Evolutionary conservation across 164 flowering plant species (phyloP).

Genomic region (Paratinospora sagittata): DNA sequence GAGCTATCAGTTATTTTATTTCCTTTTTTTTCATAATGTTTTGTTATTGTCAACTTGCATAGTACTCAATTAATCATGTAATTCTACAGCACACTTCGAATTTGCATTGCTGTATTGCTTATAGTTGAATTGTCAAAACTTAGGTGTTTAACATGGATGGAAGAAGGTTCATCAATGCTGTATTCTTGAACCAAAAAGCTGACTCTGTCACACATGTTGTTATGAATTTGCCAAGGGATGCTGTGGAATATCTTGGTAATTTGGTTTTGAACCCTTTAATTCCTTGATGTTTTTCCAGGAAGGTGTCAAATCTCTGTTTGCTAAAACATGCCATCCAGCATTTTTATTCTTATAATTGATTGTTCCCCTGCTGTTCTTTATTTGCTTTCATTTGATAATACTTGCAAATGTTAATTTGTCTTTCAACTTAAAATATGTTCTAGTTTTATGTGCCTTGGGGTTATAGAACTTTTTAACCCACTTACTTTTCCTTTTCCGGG

Average conservation of each 20-base stretch:
- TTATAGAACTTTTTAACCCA: no score
- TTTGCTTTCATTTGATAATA: no score
- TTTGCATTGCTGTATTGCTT: constrained; percentile 1
- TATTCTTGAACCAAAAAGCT: constrained; percentile 53
- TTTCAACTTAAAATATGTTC: no score
- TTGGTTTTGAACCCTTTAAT: not conserved
- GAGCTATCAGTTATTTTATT: not conserved
- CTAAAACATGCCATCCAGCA: no score
- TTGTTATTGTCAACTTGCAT: not conserved
- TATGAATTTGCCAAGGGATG: constrained; percentile 91
- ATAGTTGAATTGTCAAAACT: constrained; percentile 9
- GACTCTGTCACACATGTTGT: constrained; percentile 74
- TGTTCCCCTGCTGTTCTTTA: no score
- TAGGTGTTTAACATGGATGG: constrained; percentile 96
- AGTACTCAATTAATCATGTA: not conserved
- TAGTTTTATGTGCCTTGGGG: no score
- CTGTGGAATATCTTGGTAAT: constrained; percentile 74
- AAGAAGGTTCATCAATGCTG: constrained; percentile 72
- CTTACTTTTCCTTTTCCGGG: no score
- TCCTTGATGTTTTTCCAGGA: not conserved
- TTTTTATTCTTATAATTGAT: no score
- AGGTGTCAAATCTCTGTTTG: not conserved
- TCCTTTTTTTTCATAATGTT: not conserved
- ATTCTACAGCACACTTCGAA: no score
- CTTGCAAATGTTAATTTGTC: no score